Evolutionary conservation across 2,329 filamentous ascomycete genomes (phyloP), one percentile per base, ranked within the genome.

Genomic region (Pleomassaria siparia): DNA sequence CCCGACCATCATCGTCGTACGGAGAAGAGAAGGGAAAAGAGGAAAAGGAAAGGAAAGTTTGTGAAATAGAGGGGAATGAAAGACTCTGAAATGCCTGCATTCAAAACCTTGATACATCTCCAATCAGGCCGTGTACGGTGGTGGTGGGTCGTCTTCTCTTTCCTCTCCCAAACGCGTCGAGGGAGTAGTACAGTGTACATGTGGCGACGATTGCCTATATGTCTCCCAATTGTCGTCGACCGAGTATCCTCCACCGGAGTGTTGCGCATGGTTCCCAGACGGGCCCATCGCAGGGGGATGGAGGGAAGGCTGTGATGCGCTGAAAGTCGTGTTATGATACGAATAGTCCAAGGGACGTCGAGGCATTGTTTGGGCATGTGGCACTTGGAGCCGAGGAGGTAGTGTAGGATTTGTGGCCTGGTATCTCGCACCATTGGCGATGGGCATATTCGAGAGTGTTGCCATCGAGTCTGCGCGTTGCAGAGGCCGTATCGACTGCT

Each of bases 381-480:
- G 44, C 2, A 40, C 44, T 11, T 51, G 47, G 21, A 11, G 42
- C 33, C 49, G 56, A 18, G 60, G 49, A n/a, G 59, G 52, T 7
- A 56, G 26, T 4, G 21, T 32, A 10, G 53, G 50, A 8, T 43
- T 37, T 1, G 50, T 15, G 28, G 61, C 50, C 16, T 52, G 50
- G 8, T 63, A 63, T 24, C 58, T 54, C 16, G 48, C 59, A 7
- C 66, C 66, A 40, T 70, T 62, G 8, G 66, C 65, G 22, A 70
- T 59, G 12, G 65, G 65, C 63, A 70, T 70, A 35, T 59, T 55
- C 10, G 64, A 67, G 16, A 69, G 44, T 2, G 62, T 70, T 9
- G 65, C 62, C 37, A 64, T 66, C 5, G 64, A 67, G 26, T 69
- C 63, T 21, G 56, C 53, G 16, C 66, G 64, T 42, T 66, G 59